Evolutionary conservation across 2,329 filamentous ascomycete genomes (phyloP).

Genomic region (Daldinia eschscholtzii): DNA sequence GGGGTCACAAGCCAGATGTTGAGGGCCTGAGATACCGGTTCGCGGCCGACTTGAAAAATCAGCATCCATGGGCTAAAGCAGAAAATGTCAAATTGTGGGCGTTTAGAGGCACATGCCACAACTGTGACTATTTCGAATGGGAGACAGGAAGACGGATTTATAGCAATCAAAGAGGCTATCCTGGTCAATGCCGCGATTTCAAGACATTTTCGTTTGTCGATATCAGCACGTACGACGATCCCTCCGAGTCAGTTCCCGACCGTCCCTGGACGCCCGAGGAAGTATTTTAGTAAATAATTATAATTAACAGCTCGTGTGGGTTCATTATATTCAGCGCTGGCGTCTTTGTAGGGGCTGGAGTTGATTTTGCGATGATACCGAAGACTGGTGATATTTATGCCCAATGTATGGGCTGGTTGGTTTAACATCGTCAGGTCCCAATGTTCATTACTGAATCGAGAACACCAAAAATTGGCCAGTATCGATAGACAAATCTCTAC

Average conservation of each 20-base stretch:
- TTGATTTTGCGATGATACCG: background rate
- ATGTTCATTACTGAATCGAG: background rate
- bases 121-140: slow-evolving; percentile 7
- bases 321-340: background rate
- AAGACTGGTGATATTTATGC: background rate
- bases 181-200: background rate
- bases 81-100: slow-evolving; percentile 23
- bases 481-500: background rate
- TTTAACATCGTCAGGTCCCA: background rate
- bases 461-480: background rate
- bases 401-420: background rate
- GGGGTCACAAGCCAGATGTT: background rate
- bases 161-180: slow-evolving; percentile 18
- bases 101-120: slow-evolving; percentile 21
- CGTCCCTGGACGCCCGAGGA: background rate
- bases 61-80: background rate
- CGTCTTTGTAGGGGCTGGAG: background rate
- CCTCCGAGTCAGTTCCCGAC: background rate
- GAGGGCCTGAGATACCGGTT: background rate
- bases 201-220: background rate
- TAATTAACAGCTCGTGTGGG: background rate
- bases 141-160: slow-evolving; percentile 4
- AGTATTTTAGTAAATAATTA: too few relatives aligned
- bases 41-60: background rate
- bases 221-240: background rate